Percentiles rank a stretch among this genome's conserved stretches.
Conservation (phyloP, 2,329 filamentous ascomycete genomes). For the Claviceps sp. region DNA sequence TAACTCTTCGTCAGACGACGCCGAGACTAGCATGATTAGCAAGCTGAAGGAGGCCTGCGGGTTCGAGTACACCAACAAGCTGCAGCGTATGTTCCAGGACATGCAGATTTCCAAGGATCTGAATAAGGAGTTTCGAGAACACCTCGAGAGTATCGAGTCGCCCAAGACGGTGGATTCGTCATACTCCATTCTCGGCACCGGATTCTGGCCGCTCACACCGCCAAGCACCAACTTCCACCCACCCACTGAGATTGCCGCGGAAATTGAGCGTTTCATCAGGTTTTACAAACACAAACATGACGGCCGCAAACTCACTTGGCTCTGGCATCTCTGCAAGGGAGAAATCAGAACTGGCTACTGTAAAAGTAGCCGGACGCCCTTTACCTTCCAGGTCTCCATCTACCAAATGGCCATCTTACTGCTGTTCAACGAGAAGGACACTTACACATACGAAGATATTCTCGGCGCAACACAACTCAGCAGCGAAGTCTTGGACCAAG, state of each 20-base stretch:
- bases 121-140: conserved; percentile 76
- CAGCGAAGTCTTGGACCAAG: conserved; percentile 74
- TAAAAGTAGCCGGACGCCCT: conserved; percentile 78
- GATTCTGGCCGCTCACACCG: conserved; percentile 88
- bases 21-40: conserved; percentile 98
- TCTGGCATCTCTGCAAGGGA: conserved; percentile 97
- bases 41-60: conserved; percentile 98
- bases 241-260: conserved; percentile 69
- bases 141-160: conserved; percentile 40
- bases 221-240: conserved; percentile 82
- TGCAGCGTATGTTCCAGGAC: conserved; percentile 99
- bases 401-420: conserved; percentile 96
- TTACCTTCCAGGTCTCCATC: conserved; percentile 92
- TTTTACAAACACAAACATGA: conserved; percentile 97
- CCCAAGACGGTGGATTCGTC: conserved; percentile 67
- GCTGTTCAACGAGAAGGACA: conserved; percentile 86
- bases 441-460: conserved; percentile 78
- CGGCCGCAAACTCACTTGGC: conserved; percentile 90
- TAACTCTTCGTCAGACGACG: conserved; percentile 91
- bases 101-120: conserved; percentile 98
- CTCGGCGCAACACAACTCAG: conserved; percentile 65
- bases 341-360: conserved; percentile 91
- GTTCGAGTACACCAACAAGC: conserved; percentile 98
- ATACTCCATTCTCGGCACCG: conserved; percentile 88
- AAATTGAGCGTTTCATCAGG: conserved; percentile 75